phyloP scores from a whole-genome alignment of 2,329 filamentous ascomycete species.

The Neonectria magnoliae region DNA sequence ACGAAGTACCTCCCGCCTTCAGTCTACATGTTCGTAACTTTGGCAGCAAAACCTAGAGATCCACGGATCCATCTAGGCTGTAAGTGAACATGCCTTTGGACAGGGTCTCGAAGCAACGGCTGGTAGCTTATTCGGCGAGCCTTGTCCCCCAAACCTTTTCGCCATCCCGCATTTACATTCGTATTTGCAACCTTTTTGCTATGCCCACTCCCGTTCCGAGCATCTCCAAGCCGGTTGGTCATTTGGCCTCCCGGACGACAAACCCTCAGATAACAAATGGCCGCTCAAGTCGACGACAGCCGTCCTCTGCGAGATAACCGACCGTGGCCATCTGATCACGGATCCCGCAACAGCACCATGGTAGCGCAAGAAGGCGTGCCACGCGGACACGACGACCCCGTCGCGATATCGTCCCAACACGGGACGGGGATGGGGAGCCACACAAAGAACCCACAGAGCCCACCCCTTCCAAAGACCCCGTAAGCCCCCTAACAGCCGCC shows the following conservation, averaged over 20 bases:
- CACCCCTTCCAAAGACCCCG: slow-evolving; percentile 1
- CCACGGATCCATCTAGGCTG: slow-evolving; percentile 25
- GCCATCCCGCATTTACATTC: background rate
- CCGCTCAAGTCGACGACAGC: slow-evolving; percentile 1
- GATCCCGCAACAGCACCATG: slow-evolving; percentile 1
- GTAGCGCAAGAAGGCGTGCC: slow-evolving; percentile 21
- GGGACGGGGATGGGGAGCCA: background rate
- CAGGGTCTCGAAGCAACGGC: slow-evolving; percentile 32
- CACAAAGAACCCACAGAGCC: slow-evolving; percentile 2
- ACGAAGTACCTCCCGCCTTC: slow-evolving; percentile 6
- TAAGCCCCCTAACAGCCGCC: slow-evolving; percentile 18
- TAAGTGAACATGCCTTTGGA: background rate
- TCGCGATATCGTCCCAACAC: background rate
- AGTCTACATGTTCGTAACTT: too few species aligned
- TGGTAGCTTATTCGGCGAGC: slow-evolving; percentile 31
- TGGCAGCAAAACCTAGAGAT: slow-evolving; percentile 27
- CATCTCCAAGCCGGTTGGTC: slow-evolving; percentile 8
- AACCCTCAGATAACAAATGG: slow-evolving; percentile 12
- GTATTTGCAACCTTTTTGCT: background rate
- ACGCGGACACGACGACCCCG: slow-evolving; percentile 20
- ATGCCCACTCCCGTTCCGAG: too few species aligned
- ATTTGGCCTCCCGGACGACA: slow-evolving; percentile 8
- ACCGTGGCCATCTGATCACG: slow-evolving; percentile 19
- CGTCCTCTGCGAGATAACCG: slow-evolving; percentile 20
- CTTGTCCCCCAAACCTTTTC: slow-evolving; percentile 15